Percentiles rank a stretch among this genome's conserved stretches.
Evolutionary conservation across 345 rosid species (phyloP).

Genomic region (Populus ilicifolia): DNA sequence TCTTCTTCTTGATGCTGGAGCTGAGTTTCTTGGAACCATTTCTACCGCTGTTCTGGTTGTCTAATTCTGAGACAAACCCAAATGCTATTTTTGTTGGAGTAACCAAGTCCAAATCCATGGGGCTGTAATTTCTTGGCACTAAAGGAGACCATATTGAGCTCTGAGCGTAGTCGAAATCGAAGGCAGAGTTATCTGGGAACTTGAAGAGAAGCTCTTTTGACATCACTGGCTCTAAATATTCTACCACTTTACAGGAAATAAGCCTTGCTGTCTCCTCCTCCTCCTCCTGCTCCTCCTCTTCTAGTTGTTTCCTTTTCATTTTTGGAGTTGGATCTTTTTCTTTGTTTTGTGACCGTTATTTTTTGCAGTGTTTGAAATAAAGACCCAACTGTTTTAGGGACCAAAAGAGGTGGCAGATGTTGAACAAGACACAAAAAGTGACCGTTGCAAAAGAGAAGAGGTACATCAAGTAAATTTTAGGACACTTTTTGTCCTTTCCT

Average conservation of each 20-base stretch:
- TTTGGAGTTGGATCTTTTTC: background rate
- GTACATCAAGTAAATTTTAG: too few relatives aligned
- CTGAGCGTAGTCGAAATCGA: constrained; percentile 68
- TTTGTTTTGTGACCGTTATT: constrained; percentile 13
- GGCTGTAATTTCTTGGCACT: constrained; percentile 49
- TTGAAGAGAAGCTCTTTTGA: constrained; percentile 69
- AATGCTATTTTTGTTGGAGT: constrained; percentile 34
- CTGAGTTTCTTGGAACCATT: constrained; percentile 13
- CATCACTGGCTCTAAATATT: constrained; percentile 69
- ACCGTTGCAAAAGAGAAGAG: background rate
- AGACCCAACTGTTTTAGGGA: background rate
- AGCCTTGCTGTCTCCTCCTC: constrained; percentile 40
- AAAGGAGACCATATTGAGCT: constrained; percentile 96
- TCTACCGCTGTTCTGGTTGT: background rate
- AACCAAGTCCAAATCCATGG: constrained; percentile 35
- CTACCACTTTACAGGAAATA: constrained; percentile 55
- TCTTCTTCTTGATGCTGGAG: constrained; percentile 22
- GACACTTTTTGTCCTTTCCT: too few relatives aligned
- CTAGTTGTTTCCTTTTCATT: constrained; percentile 11
- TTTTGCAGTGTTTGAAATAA: background rate
- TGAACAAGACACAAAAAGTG: background rate
- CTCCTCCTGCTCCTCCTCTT: constrained; percentile 24
- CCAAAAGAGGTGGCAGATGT: background rate
- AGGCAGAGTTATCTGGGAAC: constrained; percentile 74
- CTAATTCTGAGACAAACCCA: constrained; percentile 32